Evolutionary conservation across 2,329 filamentous ascomycete genomes (phyloP).

Genomic region (Pseudofabraea citricarpa): DNA sequence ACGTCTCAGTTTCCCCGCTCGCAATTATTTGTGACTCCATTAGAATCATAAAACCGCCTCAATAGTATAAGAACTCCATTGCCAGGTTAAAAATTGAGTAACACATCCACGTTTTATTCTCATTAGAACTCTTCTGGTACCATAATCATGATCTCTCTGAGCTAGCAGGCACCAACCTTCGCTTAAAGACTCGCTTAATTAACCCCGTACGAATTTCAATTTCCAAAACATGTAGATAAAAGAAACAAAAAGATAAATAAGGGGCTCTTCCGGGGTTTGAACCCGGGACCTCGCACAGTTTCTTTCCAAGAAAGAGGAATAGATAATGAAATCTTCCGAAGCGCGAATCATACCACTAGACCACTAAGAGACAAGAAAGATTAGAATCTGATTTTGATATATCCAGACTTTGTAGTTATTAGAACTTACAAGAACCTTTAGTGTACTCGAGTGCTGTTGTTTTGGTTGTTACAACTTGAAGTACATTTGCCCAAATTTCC

Average conservation of each 20-base stretch:
- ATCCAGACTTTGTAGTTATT: too few species aligned
- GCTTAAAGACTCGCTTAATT: not conserved
- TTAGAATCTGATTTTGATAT: too few species aligned
- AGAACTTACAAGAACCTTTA: too few species aligned
- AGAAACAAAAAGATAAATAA: not conserved
- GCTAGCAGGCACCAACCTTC: not conserved
- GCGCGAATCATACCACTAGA: constrained; percentile 31
- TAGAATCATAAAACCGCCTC: not conserved
- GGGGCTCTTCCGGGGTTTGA: constrained; percentile 28
- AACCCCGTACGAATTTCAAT: not conserved
- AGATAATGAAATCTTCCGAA: constrained; percentile 20
- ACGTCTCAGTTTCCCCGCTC: not conserved
- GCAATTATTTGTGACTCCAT: too few species aligned
- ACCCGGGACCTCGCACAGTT: constrained; percentile 29
- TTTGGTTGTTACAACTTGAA: too few species aligned
- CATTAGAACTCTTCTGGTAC: not conserved
- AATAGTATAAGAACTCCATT: not conserved
- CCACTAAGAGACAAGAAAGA: too few species aligned
- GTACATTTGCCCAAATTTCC: too few species aligned
- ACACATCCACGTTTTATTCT: not conserved
- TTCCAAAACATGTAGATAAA: not conserved
- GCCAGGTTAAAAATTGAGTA: not conserved
- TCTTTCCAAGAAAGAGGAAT: constrained; percentile 17
- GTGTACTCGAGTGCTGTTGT: too few species aligned
- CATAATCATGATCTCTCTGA: not conserved